These are phyloP conservation scores for Agapanthus africanus DNA, from an alignment of 106 monocot species.

Conservation along the genomic window DNA sequence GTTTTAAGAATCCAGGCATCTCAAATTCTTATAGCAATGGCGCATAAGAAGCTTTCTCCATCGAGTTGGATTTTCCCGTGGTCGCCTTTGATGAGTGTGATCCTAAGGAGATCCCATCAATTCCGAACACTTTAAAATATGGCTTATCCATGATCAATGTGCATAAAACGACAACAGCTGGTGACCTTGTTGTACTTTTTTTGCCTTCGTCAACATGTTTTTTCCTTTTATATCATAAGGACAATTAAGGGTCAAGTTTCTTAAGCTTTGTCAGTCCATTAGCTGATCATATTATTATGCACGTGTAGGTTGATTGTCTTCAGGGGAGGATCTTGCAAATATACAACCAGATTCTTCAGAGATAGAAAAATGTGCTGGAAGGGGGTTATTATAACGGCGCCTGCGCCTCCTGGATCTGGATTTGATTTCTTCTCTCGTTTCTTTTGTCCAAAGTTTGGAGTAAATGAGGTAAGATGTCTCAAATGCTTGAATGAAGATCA, in stretches of 20 bases:
- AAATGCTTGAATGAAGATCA: not conserved
- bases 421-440: slow-evolving; percentile 48
- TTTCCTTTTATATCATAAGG: not conserved
- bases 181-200: slow-evolving; percentile 36
- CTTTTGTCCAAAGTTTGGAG: slow-evolving; percentile 58
- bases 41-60: slow-evolving; percentile 30
- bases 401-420: slow-evolving; percentile 45
- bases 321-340: slow-evolving; percentile 40
- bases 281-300: not conserved
- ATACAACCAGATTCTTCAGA: slow-evolving; percentile 39
- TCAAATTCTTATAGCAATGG: not conserved
- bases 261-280: not conserved
- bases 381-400: slow-evolving; percentile 45
- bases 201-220: not conserved
- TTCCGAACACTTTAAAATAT: slow-evolving; percentile 54
- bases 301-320: slow-evolving; percentile 42
- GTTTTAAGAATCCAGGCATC: not conserved
- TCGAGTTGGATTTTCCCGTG: slow-evolving; percentile 79
- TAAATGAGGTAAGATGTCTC: slow-evolving; percentile 55
- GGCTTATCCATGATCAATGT: slow-evolving; percentile 40
- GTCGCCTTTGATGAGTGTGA: slow-evolving; percentile 29
- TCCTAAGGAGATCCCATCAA: slow-evolving; percentile 33
- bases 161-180: slow-evolving; percentile 21
- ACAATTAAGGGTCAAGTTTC: not conserved
- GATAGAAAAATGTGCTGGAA: slow-evolving; percentile 32